A percentile compares a stretch with the other conserved stretches of the same genome.
Evolutionary conservation across 2,329 filamentous ascomycete species (phyloP).

Genomic region (Phyllosticta citriasiana): DNA sequence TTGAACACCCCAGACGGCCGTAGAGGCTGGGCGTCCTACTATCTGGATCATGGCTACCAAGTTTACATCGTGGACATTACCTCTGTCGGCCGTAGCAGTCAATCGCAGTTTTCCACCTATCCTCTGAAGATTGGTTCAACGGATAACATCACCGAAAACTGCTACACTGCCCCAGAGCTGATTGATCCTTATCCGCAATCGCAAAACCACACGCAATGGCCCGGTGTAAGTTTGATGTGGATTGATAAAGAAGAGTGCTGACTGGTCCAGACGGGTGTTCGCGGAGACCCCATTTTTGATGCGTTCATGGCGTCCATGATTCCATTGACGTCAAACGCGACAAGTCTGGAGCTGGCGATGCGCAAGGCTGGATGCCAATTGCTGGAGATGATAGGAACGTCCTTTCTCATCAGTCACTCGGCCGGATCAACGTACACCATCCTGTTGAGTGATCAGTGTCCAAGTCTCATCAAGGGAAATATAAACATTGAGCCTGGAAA

Average conservation of each 20-base stretch:
- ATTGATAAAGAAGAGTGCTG: neutral
- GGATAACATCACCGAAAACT: constrained; percentile 1
- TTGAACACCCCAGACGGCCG: constrained; percentile 40
- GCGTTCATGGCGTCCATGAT: constrained; percentile 29
- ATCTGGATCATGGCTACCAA: constrained; percentile 35
- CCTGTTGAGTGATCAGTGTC: constrained; percentile 18
- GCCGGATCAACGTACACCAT: constrained; percentile 16
- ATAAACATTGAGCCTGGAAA: constrained; percentile 18
- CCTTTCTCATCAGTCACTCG: constrained; percentile 39
- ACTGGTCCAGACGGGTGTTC: constrained; percentile 19
- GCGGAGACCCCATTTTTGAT: constrained; percentile 41
- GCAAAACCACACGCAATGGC: constrained; percentile 14
- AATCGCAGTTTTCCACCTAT: neutral
- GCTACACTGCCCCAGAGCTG: constrained; percentile 8
- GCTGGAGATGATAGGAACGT: constrained; percentile 34
- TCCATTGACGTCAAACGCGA: constrained; percentile 13
- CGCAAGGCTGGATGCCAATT: constrained; percentile 22
- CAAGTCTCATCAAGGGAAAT: constrained; percentile 15
- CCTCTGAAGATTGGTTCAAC: constrained; percentile 4
- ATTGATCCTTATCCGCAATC: constrained; percentile 11
- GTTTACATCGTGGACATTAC: constrained; percentile 37
- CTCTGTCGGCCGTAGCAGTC: constrained; percentile 22
- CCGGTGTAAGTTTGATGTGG: neutral
- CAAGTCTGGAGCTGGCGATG: constrained; percentile 14
- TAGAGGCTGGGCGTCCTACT: constrained; percentile 39